Base-by-base conservation (phyloP, 371 early-diverging fungal genomes). In the Apophysomyces trapeziformis region DNA sequence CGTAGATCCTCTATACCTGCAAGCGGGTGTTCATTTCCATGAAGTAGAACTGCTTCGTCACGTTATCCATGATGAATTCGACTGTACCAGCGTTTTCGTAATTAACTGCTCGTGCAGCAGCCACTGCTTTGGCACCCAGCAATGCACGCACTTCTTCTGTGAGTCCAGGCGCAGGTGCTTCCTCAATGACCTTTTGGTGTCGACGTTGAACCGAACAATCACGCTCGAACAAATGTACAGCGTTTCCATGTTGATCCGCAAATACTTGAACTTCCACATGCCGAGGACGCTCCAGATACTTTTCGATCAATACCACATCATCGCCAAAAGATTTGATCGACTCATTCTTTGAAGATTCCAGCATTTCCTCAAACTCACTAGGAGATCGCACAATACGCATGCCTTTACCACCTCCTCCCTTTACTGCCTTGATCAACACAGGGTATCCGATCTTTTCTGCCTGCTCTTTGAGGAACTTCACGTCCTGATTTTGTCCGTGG, bases 181-280 rank as follows among this genome's bases (percentile, higher is more conserved):
- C 98, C 78, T 99, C 99, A 56, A 99, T 85, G 39, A 97, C 89
- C 80, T 99, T 99, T 81, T 99, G 99, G 81, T 98, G 95, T 61
- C 99, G 86, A 38, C 99, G 85, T 76, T 99, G 99, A 35, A 98
- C 93, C 47, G 95, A 94, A 79, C 99, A 99, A 78, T 99, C 99
- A 63, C 99, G 89, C 74, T 96, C 97, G 78, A 95, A 96, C 64
- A 99, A 72, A 77, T 96, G 92, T 56, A 97, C 94, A 0, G 87
- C 91, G 74, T 96, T 93, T 35, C 94, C 96, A 16, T 84, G 85
- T 45, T 79, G 85, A 77, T 99, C 99, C 0, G 95, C 96, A 84
- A 98, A 93, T 35, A 97, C 90, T 71, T 99, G 99, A 6, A 99
- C 93, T 76, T 99, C 99, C 35, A 99, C 93, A 75, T 99, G 99